Evolutionary conservation across 805 yeast genomes (phyloP).

Genomic region (Danielozyma ontarioensis): DNA sequence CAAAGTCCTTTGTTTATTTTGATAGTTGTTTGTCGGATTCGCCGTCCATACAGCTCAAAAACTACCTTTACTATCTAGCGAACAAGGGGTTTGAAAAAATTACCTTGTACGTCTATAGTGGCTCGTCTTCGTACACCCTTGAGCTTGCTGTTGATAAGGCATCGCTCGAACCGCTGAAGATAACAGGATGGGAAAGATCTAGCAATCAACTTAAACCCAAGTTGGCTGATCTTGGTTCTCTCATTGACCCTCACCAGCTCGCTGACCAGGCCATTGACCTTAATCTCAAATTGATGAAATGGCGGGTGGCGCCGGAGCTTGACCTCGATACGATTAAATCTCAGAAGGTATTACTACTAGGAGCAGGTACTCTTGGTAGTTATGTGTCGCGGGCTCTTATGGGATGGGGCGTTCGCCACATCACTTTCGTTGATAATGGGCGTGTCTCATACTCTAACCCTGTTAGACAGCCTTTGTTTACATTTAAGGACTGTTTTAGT

Average conservation of each 20-base stretch:
- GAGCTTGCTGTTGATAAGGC: constrained; percentile 7
- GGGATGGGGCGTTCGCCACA: constrained; percentile 91
- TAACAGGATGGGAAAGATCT: constrained; percentile 91
- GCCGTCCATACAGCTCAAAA: constrained; percentile 55
- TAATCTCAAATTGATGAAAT: constrained; percentile 88
- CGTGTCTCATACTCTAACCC: constrained; percentile 89
- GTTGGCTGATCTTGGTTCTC: constrained; percentile 71
- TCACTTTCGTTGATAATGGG: constrained; percentile 89
- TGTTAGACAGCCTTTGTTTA: constrained; percentile 86
- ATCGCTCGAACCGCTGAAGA: constrained; percentile 27
- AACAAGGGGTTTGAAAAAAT: constrained; percentile 14
- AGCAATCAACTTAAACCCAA: constrained; percentile 66
- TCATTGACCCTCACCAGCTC: constrained; percentile 74
- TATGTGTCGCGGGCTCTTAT: constrained; percentile 80
- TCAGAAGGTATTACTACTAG: constrained; percentile 71
- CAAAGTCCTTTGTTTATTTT: constrained; percentile 21
- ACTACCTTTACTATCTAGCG: constrained; percentile 48
- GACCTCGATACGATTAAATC: constrained; percentile 60
- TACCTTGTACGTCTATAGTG: constrained; percentile 20
- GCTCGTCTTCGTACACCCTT: constrained; percentile 13
- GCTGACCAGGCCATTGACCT: constrained; percentile 92
- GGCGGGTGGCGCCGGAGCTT: constrained; percentile 87
- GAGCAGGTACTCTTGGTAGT: constrained; percentile 95
- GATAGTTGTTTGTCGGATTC: constrained; percentile 25
- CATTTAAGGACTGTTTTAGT: constrained; percentile 71